A percentile compares a stretch with the other conserved stretches of the same genome.
Evolutionary conservation across 1,284 basidiomycete genomes (phyloP).

Genomic region (Trichosporon ovoides): DNA sequence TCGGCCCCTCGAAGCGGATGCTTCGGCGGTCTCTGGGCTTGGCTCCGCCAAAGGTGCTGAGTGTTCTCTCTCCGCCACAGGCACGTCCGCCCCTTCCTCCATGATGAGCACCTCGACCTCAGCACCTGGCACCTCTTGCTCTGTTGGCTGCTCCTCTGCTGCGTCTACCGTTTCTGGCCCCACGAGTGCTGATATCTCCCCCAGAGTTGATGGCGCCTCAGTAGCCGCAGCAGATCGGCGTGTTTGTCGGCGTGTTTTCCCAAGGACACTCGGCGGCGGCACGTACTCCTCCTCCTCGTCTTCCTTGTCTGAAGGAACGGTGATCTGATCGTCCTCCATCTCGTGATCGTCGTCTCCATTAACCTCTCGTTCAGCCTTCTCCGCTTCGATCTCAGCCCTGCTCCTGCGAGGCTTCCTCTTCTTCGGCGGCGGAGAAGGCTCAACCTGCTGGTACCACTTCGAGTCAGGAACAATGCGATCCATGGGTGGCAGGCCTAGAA

Average conservation of each 20-base stretch:
- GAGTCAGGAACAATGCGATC: constrained; percentile 23
- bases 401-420: not conserved
- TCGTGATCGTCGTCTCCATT: not conserved
- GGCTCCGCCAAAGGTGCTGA: no score
- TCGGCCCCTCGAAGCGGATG: no score
- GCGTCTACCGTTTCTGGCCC: no score
- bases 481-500: constrained; percentile 26
- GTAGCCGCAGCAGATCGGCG: no score
- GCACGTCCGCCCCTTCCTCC: no score
- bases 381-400: not conserved
- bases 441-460: constrained; percentile 19
- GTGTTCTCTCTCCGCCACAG: no score
- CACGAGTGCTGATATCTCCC: no score
- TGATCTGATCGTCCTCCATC: not conserved
- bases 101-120: no score
- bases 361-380: not conserved
- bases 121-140: no score
- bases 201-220: no score
- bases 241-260: not conserved
- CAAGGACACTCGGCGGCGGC: not conserved
- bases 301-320: not conserved
- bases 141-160: no score
- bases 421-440: not conserved
- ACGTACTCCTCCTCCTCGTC: constrained; percentile 3
- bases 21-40: no score